Conservation (phyloP, 805 yeast species). For the Saccharomycopsis schoenii region DNA sequence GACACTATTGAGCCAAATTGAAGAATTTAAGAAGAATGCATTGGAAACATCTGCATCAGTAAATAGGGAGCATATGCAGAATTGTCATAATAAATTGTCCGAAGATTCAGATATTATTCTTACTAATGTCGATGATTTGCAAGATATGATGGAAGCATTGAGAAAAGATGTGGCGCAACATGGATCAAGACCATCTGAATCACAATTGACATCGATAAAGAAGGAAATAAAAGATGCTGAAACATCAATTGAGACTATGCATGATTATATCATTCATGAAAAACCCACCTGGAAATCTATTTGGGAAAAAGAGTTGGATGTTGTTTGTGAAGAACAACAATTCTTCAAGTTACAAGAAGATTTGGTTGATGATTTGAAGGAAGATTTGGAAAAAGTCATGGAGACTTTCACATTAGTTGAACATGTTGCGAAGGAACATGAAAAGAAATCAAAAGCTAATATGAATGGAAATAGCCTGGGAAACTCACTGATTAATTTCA, state of each 20-base stretch:
- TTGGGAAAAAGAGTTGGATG: slow-evolving; percentile 87
- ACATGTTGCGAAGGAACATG: slow-evolving; percentile 70
- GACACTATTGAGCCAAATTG: slow-evolving; percentile 35
- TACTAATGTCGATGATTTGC: slow-evolving; percentile 80
- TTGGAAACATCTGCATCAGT: slow-evolving; percentile 28
- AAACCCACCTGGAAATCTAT: slow-evolving; percentile 80
- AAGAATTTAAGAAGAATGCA: slow-evolving; percentile 41
- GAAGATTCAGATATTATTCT: slow-evolving; percentile 66
- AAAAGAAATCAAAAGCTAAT: slow-evolving; percentile 25
- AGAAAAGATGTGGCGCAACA: slow-evolving; percentile 87
- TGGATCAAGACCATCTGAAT: slow-evolving; percentile 71
- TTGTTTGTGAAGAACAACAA: slow-evolving; percentile 89
- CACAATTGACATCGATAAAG: slow-evolving; percentile 56
- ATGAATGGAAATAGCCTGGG: slow-evolving; percentile 10
- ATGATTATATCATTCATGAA: slow-evolving; percentile 55
- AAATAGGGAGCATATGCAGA: slow-evolving; percentile 54
- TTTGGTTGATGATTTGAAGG: slow-evolving; percentile 63
- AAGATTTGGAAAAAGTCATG: slow-evolving; percentile 68
- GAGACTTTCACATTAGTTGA: slow-evolving; percentile 80
- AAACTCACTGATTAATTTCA: slow-evolving; percentile 22
- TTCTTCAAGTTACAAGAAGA: slow-evolving; percentile 86
- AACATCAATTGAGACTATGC: slow-evolving; percentile 40
- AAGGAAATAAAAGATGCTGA: slow-evolving; percentile 58
- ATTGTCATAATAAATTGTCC: slow-evolving; percentile 62
- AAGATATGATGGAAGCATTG: slow-evolving; percentile 81